These are phyloP conservation scores for Microbotryum violaceum DNA, from an alignment of 1,284 basidiomycete genomes.

Conservation along the genomic window DNA sequence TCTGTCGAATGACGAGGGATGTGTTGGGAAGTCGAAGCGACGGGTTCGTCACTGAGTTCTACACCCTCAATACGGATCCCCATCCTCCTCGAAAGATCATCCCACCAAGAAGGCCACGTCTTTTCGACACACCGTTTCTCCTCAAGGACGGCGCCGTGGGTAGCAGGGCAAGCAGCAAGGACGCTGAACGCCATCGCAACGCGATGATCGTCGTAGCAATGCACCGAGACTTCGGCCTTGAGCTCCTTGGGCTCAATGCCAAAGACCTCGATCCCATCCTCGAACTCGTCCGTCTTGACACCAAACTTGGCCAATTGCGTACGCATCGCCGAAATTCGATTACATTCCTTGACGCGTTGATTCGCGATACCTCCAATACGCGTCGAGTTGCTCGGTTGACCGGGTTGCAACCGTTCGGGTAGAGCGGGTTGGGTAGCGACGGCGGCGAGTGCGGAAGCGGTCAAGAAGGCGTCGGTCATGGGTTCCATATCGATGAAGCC, in stretches of 20 bases:
- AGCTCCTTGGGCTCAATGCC: constrained; percentile 59
- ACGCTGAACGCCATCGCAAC: constrained; percentile 98
- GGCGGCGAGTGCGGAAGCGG: constrained; percentile 83
- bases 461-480: constrained; percentile 99
- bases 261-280: constrained; percentile 85
- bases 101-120: constrained; percentile 99
- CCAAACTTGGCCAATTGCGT: constrained; percentile 95
- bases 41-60: constrained; percentile 41
- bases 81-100: constrained; percentile 93
- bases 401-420: constrained; percentile 28
- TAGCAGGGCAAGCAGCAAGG: constrained; percentile 61
- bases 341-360: constrained; percentile 97
- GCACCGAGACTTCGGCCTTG: constrained; percentile 63
- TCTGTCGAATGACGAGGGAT: constrained; percentile 38
- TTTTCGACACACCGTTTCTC: constrained; percentile 99
- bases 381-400: constrained; percentile 50
- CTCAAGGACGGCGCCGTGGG: constrained; percentile 65
- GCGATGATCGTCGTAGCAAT: constrained; percentile 97
- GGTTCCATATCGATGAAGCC: constrained; percentile 94
- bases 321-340: constrained; percentile 93
- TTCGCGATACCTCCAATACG: constrained; percentile 94
- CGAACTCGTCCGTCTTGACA: constrained; percentile 81
- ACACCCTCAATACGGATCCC: constrained; percentile 54
- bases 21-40: constrained; percentile 39
- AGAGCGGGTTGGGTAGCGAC: constrained; percentile 58